Evolutionary conservation across 371 early-diverging fungal genomes (phyloP).

Genomic region (Mucor indicus): DNA sequence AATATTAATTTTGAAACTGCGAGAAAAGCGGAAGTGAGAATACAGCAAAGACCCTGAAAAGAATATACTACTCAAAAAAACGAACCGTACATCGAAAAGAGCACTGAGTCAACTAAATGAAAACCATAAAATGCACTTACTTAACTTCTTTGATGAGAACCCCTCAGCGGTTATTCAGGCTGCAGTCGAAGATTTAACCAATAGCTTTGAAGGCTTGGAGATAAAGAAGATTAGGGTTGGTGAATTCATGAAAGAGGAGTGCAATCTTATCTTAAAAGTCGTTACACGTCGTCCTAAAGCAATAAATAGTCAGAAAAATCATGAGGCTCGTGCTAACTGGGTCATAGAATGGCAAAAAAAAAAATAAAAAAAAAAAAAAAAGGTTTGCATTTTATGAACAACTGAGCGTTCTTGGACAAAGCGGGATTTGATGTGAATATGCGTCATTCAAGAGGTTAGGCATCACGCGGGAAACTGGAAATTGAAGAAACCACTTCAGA

Average conservation of each 20-base stretch:
- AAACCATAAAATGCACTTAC: not conserved
- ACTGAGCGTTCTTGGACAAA: no score
- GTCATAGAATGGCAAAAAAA: not conserved
- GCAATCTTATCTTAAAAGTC: not conserved
- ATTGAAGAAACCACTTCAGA: not conserved
- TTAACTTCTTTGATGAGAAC: slow-evolving; percentile 1
- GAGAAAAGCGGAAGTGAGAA: slow-evolving; percentile 2
- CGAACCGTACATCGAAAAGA: slow-evolving; percentile 2
- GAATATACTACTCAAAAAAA: slow-evolving; percentile 2
- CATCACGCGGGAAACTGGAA: not conserved
- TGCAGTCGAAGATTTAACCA: not conserved
- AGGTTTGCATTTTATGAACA: not conserved
- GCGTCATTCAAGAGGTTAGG: not conserved
- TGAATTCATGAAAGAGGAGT: not conserved
- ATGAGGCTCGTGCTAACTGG: slow-evolving; percentile 1
- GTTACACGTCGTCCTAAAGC: not conserved
- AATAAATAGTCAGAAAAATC: not conserved
- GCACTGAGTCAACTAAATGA: slow-evolving; percentile 6
- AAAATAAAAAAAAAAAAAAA: not conserved
- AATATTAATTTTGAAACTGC: slow-evolving; percentile 4
- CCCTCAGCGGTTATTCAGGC: slow-evolving; percentile 3
- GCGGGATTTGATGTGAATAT: no score
- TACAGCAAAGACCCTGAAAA: not conserved
- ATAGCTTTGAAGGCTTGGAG: slow-evolving; percentile 2
- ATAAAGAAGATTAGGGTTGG: not conserved